phyloP scores from a whole-genome alignment of 371 early-diverging fungal genomes.

The Thermomucor indicae-seudaticae region DNA sequence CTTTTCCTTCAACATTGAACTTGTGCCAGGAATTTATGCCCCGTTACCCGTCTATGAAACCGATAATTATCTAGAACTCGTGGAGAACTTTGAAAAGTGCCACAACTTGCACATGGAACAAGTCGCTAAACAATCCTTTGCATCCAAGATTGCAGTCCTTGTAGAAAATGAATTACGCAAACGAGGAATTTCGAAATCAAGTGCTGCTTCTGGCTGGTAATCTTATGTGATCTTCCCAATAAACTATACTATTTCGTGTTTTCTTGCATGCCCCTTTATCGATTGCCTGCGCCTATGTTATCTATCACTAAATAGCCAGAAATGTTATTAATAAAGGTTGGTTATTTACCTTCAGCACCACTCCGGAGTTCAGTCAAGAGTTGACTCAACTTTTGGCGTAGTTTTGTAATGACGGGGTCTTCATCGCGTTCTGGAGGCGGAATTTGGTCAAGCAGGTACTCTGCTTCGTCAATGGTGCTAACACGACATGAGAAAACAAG shows the following conservation, averaged over 20 bases:
- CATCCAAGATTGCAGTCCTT: constrained; percentile 13
- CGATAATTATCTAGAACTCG: constrained; percentile 21
- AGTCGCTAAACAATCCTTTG: constrained; percentile 22
- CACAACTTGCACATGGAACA: constrained; percentile 20
- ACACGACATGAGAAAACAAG: background rate
- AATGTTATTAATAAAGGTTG: too few relatives aligned
- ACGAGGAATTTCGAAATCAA: too few relatives aligned
- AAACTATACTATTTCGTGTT: too few relatives aligned
- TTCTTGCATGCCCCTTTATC: too few relatives aligned
- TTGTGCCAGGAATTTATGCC: constrained; percentile 30
- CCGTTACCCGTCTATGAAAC: constrained; percentile 21
- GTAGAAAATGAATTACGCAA: constrained; percentile 8
- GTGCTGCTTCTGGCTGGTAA: too few relatives aligned
- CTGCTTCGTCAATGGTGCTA: constrained; percentile 54
- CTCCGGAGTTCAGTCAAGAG: constrained; percentile 40
- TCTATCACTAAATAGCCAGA: too few relatives aligned
- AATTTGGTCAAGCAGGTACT: constrained; percentile 47
- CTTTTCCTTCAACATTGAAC: constrained; percentile 34
- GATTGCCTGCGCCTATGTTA: too few relatives aligned
- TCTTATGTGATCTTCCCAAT: too few relatives aligned
- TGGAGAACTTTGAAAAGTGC: constrained; percentile 21
- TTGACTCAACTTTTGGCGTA: constrained; percentile 35
- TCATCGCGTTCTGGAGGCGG: constrained; percentile 43
- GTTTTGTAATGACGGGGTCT: constrained; percentile 37
- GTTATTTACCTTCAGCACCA: constrained; percentile 45